Evolutionary conservation across 441 rosid species (phyloP).

Genomic region (Breynia disticha): DNA sequence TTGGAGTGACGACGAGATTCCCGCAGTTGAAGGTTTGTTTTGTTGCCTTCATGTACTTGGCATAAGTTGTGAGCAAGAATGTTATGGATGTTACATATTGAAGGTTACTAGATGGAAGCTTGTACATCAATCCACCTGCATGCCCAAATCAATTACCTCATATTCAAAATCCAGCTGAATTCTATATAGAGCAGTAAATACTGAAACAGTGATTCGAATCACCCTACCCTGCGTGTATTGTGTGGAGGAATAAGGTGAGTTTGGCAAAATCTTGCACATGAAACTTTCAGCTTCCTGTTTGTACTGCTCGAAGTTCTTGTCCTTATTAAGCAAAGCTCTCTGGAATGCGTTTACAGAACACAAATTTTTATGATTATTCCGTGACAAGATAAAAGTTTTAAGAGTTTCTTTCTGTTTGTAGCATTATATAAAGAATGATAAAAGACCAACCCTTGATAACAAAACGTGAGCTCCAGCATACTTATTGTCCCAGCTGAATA

Average conservation of each 20-base stretch:
- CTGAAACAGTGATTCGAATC: constrained; percentile 14
- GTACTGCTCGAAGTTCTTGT: constrained; percentile 45
- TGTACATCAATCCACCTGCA: constrained; percentile 72
- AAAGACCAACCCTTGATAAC: constrained; percentile 48
- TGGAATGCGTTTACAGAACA: constrained; percentile 15
- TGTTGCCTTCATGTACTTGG: constrained; percentile 59
- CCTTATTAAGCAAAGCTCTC: constrained; percentile 44
- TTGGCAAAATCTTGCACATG: constrained; percentile 73
- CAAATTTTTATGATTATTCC: neutral
- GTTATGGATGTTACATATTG: constrained; percentile 79
- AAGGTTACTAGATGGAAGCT: constrained; percentile 51
- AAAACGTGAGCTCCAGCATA: constrained; percentile 77
- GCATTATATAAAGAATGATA: too few relatives aligned
- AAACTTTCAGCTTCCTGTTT: constrained; percentile 56
- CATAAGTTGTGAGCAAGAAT: constrained; percentile 69
- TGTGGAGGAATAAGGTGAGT: constrained; percentile 64
- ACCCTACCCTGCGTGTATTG: constrained; percentile 75
- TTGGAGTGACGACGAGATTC: constrained; percentile 40
- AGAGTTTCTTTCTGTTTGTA: too few relatives aligned
- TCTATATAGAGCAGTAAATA: too few relatives aligned
- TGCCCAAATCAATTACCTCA: too few relatives aligned
- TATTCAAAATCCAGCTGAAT: neutral
- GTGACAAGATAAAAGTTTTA: too few relatives aligned
- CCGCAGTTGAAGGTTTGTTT: constrained; percentile 57
- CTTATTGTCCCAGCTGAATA: constrained; percentile 78